phyloP scores from a whole-genome alignment of 768 basidiomycete species.

The Mycena sanguinolenta region DNA sequence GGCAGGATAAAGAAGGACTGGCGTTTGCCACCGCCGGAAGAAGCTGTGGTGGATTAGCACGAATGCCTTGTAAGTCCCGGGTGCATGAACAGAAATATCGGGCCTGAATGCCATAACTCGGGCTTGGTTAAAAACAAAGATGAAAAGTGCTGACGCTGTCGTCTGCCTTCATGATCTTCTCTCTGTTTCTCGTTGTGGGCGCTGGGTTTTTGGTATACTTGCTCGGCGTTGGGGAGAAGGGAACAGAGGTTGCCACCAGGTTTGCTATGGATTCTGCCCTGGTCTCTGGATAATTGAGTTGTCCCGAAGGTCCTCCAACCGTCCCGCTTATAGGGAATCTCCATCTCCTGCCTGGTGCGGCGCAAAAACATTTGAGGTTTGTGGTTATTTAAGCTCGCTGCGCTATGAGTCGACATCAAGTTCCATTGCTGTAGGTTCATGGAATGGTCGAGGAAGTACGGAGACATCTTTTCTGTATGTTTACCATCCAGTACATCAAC shows the following conservation, averaged over 20 bases:
- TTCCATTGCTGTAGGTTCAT: constrained; percentile 33
- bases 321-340: constrained; percentile 23
- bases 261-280: neutral
- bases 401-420: neutral
- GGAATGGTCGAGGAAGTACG: constrained; percentile 43
- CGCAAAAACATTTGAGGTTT: constrained; percentile 13
- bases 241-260: constrained; percentile 17
- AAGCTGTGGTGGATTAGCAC: neutral
- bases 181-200: neutral
- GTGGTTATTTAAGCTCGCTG: neutral
- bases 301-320: constrained; percentile 16
- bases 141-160: neutral
- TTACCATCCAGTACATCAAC: neutral
- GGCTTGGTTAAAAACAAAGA: too few species aligned
- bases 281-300: neutral
- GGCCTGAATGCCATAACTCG: too few species aligned
- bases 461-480: constrained; percentile 39
- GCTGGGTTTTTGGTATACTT: neutral
- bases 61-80: neutral
- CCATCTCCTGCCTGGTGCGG: constrained; percentile 3
- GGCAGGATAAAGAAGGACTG: neutral
- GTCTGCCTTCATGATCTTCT: neutral
- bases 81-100: neutral
- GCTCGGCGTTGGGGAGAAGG: neutral
- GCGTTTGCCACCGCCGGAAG: neutral